Conservation (phyloP, 352 stramenopile species). For the Discostella stelligera region DNA sequence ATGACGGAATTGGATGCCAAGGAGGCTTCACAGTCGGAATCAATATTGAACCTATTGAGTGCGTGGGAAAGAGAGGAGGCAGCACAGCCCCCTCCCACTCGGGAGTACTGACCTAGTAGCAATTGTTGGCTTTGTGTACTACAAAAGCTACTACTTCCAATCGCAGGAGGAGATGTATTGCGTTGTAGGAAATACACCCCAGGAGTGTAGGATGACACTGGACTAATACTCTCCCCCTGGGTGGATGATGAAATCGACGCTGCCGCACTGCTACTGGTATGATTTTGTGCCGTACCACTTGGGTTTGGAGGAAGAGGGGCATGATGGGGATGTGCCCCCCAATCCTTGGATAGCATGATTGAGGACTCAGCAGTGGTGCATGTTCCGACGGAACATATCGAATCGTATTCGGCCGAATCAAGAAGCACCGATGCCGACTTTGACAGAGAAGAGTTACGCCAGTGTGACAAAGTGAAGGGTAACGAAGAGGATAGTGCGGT, state of each 20-base stretch:
- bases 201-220: slow-evolving; percentile 9
- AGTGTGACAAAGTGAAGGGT: neutral
- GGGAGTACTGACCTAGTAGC: neutral
- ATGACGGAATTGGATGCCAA: slow-evolving; percentile 22
- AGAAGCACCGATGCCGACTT: slow-evolving; percentile 16
- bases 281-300: neutral
- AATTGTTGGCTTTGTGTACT: neutral
- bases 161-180: neutral
- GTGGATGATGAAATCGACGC: slow-evolving; percentile 11
- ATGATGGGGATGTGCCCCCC: slow-evolving; percentile 5
- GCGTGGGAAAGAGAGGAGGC: slow-evolving; percentile 31
- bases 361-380: slow-evolving; percentile 37
- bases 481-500: neutral
- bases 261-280: slow-evolving; percentile 3
- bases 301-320: neutral
- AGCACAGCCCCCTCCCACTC: neutral
- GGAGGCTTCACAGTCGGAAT: slow-evolving; percentile 45
- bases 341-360: slow-evolving; percentile 45
- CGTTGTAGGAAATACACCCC: slow-evolving; percentile 20
- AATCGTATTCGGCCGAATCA: slow-evolving; percentile 28
- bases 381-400: slow-evolving; percentile 33
- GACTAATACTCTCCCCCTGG: slow-evolving; percentile 12
- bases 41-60: slow-evolving; percentile 47
- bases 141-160: neutral
- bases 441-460: slow-evolving; percentile 16